These are phyloP conservation scores for Sophora flavescens DNA, from an alignment of 306 rosid species.

Conservation along the genomic window DNA sequence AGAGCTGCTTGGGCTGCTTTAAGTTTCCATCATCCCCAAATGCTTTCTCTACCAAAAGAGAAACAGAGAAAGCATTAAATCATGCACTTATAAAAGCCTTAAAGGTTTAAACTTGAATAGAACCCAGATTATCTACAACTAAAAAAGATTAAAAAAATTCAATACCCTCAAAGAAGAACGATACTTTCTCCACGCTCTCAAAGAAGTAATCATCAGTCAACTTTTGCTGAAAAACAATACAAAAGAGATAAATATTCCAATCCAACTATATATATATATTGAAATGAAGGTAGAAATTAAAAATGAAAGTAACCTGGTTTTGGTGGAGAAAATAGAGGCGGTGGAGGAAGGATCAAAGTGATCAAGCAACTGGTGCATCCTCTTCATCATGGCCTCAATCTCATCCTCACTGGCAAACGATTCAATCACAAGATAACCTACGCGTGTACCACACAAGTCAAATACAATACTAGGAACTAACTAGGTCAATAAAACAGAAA, in stretches of 20 bases:
- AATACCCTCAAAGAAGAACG: slow-evolving; percentile 91
- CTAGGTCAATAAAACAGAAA: neutral
- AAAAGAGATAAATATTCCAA: neutral
- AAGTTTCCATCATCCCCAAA: slow-evolving; percentile 84
- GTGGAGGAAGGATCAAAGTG: slow-evolving; percentile 79
- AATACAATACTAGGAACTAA: slow-evolving; percentile 4
- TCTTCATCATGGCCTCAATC: slow-evolving; percentile 69
- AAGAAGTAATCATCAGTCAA: slow-evolving; percentile 75
- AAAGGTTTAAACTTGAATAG: neutral
- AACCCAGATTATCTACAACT: neutral
- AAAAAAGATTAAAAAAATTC: neutral
- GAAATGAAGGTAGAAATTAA: too few species aligned
- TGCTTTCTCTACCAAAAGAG: slow-evolving; percentile 78
- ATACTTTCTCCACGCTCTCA: slow-evolving; percentile 79
- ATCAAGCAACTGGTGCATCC: slow-evolving; percentile 78
- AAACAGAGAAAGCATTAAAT: slow-evolving; percentile 26
- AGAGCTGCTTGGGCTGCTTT: slow-evolving; percentile 84
- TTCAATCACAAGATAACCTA: slow-evolving; percentile 85
- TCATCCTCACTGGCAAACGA: slow-evolving; percentile 71
- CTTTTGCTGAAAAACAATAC: slow-evolving; percentile 54
- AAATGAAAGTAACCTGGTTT: slow-evolving; percentile 69
- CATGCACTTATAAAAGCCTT: neutral
- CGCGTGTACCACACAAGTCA: neutral
- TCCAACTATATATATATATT: too few species aligned
- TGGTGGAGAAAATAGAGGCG: slow-evolving; percentile 88